Evolutionary conservation across 768 basidiomycete genomes (phyloP).

Genomic region (Trametes maxima): DNA sequence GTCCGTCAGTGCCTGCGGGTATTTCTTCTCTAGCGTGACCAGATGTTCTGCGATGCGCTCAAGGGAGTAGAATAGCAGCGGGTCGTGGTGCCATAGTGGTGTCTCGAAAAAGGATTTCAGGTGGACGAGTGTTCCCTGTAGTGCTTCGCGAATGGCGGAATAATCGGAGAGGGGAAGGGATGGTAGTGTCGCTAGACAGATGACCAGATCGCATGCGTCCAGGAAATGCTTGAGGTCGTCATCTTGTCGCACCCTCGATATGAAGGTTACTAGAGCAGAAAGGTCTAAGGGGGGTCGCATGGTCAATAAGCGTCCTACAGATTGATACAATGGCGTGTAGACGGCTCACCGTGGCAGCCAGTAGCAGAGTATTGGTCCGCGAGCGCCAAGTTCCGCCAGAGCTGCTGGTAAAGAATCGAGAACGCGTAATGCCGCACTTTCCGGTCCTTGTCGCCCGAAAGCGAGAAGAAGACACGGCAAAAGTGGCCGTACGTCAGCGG

Average conservation of each 20-base stretch:
- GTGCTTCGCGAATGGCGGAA: background rate
- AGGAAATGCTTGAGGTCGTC: slow-evolving; percentile 11
- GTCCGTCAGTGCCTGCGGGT: slow-evolving; percentile 5
- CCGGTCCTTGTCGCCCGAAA: slow-evolving; percentile 10
- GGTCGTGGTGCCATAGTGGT: slow-evolving; percentile 15
- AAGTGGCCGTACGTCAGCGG: slow-evolving; percentile 10
- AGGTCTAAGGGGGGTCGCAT: background rate
- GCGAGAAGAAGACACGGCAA: slow-evolving; percentile 8
- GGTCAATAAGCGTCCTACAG: background rate
- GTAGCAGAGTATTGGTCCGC: slow-evolving; percentile 4
- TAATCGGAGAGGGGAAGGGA: background rate
- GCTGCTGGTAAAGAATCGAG: slow-evolving; percentile 18
- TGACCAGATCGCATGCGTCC: slow-evolving; percentile 19
- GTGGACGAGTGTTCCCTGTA: slow-evolving; percentile 7
- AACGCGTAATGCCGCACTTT: slow-evolving; percentile 14
- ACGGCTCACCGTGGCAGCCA: slow-evolving; percentile 9
- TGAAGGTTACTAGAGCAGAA: slow-evolving; percentile 10
- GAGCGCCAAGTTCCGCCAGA: slow-evolving; percentile 10
- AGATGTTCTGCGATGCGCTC: slow-evolving; percentile 19
- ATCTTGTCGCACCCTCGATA: slow-evolving; percentile 1
- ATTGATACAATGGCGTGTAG: background rate
- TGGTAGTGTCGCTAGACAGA: slow-evolving; percentile 15
- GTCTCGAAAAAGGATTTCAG: slow-evolving; percentile 16
- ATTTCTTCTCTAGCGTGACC: slow-evolving; percentile 11
- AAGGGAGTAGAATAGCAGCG: slow-evolving; percentile 13